These are phyloP conservation scores for Pythium sukuiense DNA, from an alignment of 352 stramenopile genomes.

Conservation along the genomic window DNA sequence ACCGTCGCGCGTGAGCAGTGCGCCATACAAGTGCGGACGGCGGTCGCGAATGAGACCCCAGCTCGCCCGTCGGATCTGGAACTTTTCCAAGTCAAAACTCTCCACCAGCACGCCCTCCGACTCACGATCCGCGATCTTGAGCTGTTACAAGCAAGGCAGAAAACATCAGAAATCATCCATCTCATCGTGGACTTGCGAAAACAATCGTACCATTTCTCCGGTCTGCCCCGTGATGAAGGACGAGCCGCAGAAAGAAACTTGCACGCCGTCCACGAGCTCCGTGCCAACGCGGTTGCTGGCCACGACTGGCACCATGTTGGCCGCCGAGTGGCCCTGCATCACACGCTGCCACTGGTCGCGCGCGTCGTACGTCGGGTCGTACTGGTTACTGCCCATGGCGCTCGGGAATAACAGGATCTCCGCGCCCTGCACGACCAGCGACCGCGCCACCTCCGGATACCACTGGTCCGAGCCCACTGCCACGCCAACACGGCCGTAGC, in stretches of 20 bases:
- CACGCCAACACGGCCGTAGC: conserved; percentile 86
- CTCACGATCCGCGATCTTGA: conserved; percentile 87
- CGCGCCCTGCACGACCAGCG: conserved; percentile 86
- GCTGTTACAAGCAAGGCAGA: conserved; percentile 41
- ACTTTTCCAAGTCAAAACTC: conserved; percentile 85
- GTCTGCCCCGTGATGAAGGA: conserved; percentile 93
- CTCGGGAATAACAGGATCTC: conserved; percentile 86
- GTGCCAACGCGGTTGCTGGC: conserved; percentile 89
- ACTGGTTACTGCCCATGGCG: conserved; percentile 85
- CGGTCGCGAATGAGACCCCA: conserved; percentile 89
- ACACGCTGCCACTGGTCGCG: conserved; percentile 90
- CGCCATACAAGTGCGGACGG: conserved; percentile 80
- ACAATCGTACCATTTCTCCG: conserved; percentile 76
- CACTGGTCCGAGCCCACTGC: conserved; percentile 92
- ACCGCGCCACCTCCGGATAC: conserved; percentile 89
- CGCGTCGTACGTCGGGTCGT: conserved; percentile 86
- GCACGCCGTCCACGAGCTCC: conserved; percentile 77
- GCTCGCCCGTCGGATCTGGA: conserved; percentile 80
- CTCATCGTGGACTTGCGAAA: neutral
- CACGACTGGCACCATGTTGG: conserved; percentile 90
- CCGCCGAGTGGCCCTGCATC: conserved; percentile 90
- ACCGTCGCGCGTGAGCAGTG: conserved; percentile 83
- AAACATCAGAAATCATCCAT: neutral
- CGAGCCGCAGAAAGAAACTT: conserved; percentile 90
- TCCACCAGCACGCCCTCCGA: conserved; percentile 87